These are phyloP conservation scores for Clavariopsis aquatica DNA, from an alignment of 495 filamentous ascomycete genomes.

Conservation along the genomic window DNA sequence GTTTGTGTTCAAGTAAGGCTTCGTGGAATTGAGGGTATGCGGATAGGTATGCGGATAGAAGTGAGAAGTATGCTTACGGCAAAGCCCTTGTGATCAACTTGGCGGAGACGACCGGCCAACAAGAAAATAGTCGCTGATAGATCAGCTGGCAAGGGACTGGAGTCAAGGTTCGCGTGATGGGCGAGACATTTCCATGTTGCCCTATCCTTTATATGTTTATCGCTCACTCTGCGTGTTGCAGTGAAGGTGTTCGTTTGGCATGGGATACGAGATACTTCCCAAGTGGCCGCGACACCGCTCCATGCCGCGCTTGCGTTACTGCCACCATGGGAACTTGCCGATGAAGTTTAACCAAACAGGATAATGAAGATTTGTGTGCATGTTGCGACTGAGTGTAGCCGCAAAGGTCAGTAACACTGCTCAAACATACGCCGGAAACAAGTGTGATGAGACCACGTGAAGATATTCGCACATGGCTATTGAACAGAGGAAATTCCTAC, in stretches of 20 bases:
- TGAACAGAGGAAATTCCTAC: conserved; percentile 1
- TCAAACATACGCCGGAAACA: neutral
- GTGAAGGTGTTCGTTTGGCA: neutral
- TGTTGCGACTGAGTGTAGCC: conserved; percentile 1
- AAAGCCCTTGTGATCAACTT: neutral
- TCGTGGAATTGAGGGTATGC: conserved; percentile 2
- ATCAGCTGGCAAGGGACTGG: too few species aligned
- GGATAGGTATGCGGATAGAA: too few species aligned
- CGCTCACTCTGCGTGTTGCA: neutral
- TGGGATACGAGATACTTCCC: neutral
- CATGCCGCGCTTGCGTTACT: conserved; percentile 25
- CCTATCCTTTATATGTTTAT: conserved; percentile 27
- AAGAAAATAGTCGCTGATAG: neutral
- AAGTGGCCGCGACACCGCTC: conserved; percentile 14
- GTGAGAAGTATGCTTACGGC: too few species aligned
- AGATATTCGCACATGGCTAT: neutral
- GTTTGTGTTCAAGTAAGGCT: neutral
- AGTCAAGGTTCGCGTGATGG: conserved; percentile 8
- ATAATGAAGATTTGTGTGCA: conserved; percentile 2
- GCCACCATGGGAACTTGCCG: conserved; percentile 17
- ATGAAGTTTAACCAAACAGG: conserved; percentile 7
- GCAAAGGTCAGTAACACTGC: conserved; percentile 1
- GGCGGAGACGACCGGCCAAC: neutral
- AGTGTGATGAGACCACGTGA: neutral
- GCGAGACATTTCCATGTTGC: conserved; percentile 14